Conservation (phyloP, 768 basidiomycete genomes). For the Tylopilus intermedius region DNA sequence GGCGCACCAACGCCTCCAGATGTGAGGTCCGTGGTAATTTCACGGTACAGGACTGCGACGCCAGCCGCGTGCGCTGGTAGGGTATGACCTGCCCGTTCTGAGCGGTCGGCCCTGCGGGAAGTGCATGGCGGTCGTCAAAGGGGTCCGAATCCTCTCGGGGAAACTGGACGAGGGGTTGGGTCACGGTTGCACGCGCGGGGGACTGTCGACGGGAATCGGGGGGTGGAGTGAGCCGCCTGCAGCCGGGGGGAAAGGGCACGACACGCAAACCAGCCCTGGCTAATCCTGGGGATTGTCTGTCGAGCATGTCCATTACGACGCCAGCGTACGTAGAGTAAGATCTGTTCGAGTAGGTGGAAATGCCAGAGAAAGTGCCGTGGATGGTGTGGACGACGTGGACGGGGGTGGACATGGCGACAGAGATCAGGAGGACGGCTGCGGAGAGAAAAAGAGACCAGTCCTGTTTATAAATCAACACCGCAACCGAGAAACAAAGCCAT, state of each 20-base stretch:
- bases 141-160: constrained; percentile 20
- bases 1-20: constrained; percentile 26
- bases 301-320: constrained; percentile 21
- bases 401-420: constrained; percentile 25
- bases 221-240: constrained; percentile 26
- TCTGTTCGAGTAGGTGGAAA: constrained; percentile 20
- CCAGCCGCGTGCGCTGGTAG: constrained; percentile 26
- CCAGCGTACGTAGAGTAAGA: constrained; percentile 23
- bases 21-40: constrained; percentile 22
- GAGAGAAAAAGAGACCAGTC: background rate
- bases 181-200: constrained; percentile 8
- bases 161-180: constrained; percentile 18
- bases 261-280: constrained; percentile 26
- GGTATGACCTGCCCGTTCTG: constrained; percentile 12
- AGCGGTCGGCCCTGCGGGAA: constrained; percentile 2
- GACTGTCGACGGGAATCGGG: constrained; percentile 12
- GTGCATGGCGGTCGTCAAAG: constrained; percentile 23
- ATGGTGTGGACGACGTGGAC: constrained; percentile 29
- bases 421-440: constrained; percentile 10
- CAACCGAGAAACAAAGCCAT: constrained; percentile 16
- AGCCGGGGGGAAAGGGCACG: constrained; percentile 19
- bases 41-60: constrained; percentile 24
- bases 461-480: constrained; percentile 19
- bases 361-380: constrained; percentile 29
- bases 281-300: constrained; percentile 22